phyloP scores from a whole-genome alignment of 2,329 filamentous ascomycete genomes.

The Microcyclospora tardicrescens region DNA sequence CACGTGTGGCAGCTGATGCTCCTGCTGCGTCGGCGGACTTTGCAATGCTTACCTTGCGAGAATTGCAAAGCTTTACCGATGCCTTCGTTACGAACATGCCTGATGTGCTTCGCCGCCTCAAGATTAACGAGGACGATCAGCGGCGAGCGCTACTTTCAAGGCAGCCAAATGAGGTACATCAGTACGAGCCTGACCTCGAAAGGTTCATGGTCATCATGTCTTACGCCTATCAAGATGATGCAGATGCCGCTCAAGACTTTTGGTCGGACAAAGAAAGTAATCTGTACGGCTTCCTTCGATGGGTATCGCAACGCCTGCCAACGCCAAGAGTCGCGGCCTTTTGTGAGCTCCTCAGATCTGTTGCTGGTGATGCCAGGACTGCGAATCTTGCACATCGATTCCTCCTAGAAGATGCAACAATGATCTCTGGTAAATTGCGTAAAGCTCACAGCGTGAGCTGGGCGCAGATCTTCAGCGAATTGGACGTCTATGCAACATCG shows the following conservation, averaged over 20 bases:
- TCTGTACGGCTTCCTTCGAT: slow-evolving; percentile 85
- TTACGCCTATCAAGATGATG: slow-evolving; percentile 75
- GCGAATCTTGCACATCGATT: slow-evolving; percentile 81
- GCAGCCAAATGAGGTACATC: slow-evolving; percentile 13
- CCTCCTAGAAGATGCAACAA: slow-evolving; percentile 67
- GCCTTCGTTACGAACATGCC: slow-evolving; percentile 92
- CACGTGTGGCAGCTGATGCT: slow-evolving; percentile 50
- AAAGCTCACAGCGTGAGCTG: slow-evolving; percentile 79
- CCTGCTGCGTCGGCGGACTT: slow-evolving; percentile 61
- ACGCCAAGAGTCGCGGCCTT: slow-evolving; percentile 94
- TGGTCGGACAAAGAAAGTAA: slow-evolving; percentile 91
- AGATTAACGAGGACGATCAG: slow-evolving; percentile 82
- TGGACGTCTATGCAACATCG: slow-evolving; percentile 70
- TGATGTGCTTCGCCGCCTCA: slow-evolving; percentile 73
- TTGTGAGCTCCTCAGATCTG: slow-evolving; percentile 85
- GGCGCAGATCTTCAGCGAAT: slow-evolving; percentile 81
- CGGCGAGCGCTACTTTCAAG: slow-evolving; percentile 38
- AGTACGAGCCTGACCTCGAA: slow-evolving; percentile 52
- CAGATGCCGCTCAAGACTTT: slow-evolving; percentile 74
- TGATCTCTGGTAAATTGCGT: slow-evolving; percentile 51
- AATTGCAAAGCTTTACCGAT: slow-evolving; percentile 78
- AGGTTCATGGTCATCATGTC: slow-evolving; percentile 85
- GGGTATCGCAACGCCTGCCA: slow-evolving; percentile 89
- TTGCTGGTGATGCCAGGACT: slow-evolving; percentile 70
- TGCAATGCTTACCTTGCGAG: slow-evolving; percentile 59